Base-by-base conservation (phyloP, 2,329 filamentous ascomycete species). In the Aspergillus melleus region DNA sequence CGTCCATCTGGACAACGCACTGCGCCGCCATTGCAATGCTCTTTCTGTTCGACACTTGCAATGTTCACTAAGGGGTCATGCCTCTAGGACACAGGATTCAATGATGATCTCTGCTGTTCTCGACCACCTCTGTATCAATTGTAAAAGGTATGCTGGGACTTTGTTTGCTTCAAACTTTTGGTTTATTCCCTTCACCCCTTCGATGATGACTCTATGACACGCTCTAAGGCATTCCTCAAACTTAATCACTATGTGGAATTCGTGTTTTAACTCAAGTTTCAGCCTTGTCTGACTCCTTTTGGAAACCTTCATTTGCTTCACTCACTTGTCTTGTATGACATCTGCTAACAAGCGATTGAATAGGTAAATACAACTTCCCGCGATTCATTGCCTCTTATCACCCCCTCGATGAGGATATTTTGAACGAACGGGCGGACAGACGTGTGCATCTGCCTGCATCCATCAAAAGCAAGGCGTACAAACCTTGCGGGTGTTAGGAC, bases 341-440 rank as follows among this genome's bases (percentile, higher is more conserved):
- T 68, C 61, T 57, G 68, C 73, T 76, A 73, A 76, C 67, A 68
- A 60, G 52, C 32, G 65, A 24, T 62, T 59, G 61, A 60, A 66
- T 69, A 76, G 74, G 74, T 76, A 74, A 63, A 73, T 68, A 65
- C 36, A 42, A 16, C 36, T 52, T 60, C 63, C 60, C 55, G 54
- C 62, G 55, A 55, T 19, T 42, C 57, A 49, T 53, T 61, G 52
- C 61, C 54, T 62, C 57, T 66, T 60, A 61, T 59, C 61, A 32
- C 47, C 61, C 58, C 44, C 55, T 70, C 74, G 71, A 84, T 86
- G 85, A 88, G 82, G 83, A 88, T 81, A 77, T 74, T 72, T 84
- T 84, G 84, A 87, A 87, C 85, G 85, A 85, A 84, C 85, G 84
- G 85, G 85, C 85, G 85, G 85, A 86, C 85, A 87, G 81, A 88